Evolutionary conservation across 257 asterid species (phyloP).

Genomic region (Solanum pinnatisectum): DNA sequence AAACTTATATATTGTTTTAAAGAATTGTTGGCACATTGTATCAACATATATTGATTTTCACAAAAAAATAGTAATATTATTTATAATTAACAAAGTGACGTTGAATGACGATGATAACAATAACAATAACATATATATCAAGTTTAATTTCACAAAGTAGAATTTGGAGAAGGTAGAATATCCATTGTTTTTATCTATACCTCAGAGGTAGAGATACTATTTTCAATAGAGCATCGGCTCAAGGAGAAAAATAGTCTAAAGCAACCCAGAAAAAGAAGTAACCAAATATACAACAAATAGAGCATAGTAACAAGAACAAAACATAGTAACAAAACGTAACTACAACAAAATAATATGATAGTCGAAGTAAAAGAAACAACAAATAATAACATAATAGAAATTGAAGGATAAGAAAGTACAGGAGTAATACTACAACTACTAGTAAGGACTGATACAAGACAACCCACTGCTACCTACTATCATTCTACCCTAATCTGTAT

Average conservation of each 20-base stretch:
- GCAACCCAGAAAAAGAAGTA: not conserved
- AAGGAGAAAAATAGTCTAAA: not conserved
- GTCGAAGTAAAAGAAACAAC: not conserved
- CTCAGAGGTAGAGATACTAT: too few relatives aligned
- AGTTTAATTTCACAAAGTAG: not conserved
- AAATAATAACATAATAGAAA: not conserved
- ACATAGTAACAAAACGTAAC: not conserved
- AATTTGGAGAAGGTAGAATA: not conserved
- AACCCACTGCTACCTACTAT: not conserved
- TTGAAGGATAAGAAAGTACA: not conserved
- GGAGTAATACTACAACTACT: not conserved
- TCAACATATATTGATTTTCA: not conserved
- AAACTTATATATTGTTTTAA: not conserved
- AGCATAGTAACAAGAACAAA: too few relatives aligned
- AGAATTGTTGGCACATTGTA: not conserved
- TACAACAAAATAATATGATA: not conserved
- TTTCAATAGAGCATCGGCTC: too few relatives aligned
- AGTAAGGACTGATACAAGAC: not conserved
- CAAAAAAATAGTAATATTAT: not conserved
- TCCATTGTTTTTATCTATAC: not conserved
- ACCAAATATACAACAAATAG: not conserved
- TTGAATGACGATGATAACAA: not conserved
- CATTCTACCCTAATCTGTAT: too few relatives aligned
- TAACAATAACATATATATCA: too few relatives aligned
- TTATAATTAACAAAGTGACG: not conserved